These are phyloP conservation scores for Penicillium bialowiezense DNA, from an alignment of 495 filamentous ascomycete species.

Conservation along the genomic window DNA sequence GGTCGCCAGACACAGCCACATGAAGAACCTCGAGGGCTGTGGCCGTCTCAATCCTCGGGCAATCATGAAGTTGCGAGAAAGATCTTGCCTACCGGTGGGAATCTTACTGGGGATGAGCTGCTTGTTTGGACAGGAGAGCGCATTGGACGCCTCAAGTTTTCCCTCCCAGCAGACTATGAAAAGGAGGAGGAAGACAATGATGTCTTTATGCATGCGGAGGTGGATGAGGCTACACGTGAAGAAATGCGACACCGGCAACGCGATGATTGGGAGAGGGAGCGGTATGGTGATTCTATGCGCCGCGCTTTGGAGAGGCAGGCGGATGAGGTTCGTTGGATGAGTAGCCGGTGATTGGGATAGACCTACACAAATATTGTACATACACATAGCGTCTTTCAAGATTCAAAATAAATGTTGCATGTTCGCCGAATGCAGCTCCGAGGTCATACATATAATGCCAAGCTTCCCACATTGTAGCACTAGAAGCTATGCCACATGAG, in stretches of 20 bases:
- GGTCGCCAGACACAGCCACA: not conserved
- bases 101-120: constrained; percentile 57
- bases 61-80: constrained; percentile 62
- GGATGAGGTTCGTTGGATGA: constrained; percentile 76
- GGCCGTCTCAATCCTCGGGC: constrained; percentile 20
- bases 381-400: too few relatives aligned
- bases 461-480: too few relatives aligned
- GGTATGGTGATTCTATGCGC: constrained; percentile 69
- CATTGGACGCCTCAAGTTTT: constrained; percentile 67
- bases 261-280: constrained; percentile 42
- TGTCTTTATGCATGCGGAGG: constrained; percentile 30
- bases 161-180: constrained; percentile 45
- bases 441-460: too few relatives aligned
- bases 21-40: constrained; percentile 25
- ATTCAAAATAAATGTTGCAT: too few relatives aligned
- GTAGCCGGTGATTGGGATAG: constrained; percentile 58
- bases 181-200: constrained; percentile 43
- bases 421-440: too few relatives aligned
- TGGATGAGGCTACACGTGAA: constrained; percentile 37
- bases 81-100: constrained; percentile 58
- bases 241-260: constrained; percentile 41
- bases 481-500: too few relatives aligned
- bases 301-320: constrained; percentile 74
- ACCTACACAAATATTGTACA: not conserved
- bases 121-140: constrained; percentile 80